Evolutionary conservation across 768 basidiomycete genomes (phyloP).

Genomic region (Trametes gibbosa): DNA sequence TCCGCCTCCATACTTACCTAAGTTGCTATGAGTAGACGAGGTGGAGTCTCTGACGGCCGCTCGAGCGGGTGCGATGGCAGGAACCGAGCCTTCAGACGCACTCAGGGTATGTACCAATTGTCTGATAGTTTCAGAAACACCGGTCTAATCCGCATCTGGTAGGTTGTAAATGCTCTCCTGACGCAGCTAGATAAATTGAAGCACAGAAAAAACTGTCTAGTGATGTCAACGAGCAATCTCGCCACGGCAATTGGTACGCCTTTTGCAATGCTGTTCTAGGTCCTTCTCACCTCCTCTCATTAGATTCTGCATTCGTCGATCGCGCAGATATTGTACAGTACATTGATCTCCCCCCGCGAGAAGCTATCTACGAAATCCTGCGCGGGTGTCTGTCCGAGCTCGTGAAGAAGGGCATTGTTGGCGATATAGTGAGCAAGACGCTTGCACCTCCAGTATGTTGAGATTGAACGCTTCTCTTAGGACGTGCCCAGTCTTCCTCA

Average conservation of each 20-base stretch:
- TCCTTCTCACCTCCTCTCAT: background rate
- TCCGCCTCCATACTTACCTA: constrained; percentile 1
- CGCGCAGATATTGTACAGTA: constrained; percentile 97
- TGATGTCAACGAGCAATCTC: constrained; percentile 96
- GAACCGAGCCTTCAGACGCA: constrained; percentile 94
- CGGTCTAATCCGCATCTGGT: background rate
- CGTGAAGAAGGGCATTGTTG: constrained; percentile 67
- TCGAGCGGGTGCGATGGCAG: constrained; percentile 89
- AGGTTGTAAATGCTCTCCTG: constrained; percentile 97
- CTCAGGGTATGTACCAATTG: constrained; percentile 58
- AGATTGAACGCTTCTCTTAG: constrained; percentile 35
- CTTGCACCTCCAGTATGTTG: background rate
- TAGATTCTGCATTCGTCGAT: constrained; percentile 94
- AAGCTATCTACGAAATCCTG: constrained; percentile 93
- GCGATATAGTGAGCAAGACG: constrained; percentile 48
- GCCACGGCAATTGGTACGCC: constrained; percentile 85
- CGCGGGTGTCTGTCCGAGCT: constrained; percentile 81
- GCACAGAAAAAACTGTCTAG: constrained; percentile 88
- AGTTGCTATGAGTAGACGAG: constrained; percentile 61
- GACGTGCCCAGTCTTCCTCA: constrained; percentile 60
- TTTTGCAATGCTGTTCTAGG: background rate
- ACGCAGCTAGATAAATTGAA: constrained; percentile 97
- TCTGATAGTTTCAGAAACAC: background rate
- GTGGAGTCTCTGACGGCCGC: constrained; percentile 96
- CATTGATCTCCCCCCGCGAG: constrained; percentile 84